These are phyloP conservation scores for Pestalotiopsis sp. DNA, from an alignment of 2,329 filamentous ascomycete species.

Conservation along the genomic window DNA sequence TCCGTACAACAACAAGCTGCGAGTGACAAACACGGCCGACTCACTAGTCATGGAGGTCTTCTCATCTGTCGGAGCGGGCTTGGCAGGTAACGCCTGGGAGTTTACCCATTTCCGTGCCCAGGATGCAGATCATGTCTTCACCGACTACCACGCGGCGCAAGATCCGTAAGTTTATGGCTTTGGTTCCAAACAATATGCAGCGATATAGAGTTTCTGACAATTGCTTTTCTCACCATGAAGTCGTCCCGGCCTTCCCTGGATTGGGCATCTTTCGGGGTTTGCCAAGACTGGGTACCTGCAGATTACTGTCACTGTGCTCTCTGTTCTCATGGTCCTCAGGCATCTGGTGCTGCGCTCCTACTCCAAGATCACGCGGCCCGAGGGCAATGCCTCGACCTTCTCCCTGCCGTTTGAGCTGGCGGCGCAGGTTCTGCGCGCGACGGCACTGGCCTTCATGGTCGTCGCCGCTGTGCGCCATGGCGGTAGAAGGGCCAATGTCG, in stretches of 20 bases:
- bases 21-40: neutral
- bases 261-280: conserved; percentile 37
- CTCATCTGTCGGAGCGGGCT: neutral
- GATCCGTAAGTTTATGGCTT: neutral
- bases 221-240: neutral
- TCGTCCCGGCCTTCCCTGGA: conserved; percentile 33
- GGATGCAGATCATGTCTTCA: neutral
- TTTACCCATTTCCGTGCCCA: neutral
- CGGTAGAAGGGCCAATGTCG: conserved; percentile 38
- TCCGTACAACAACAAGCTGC: neutral
- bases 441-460: conserved; percentile 40
- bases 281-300: conserved; percentile 45
- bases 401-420: conserved; percentile 43
- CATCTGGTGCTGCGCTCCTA: conserved; percentile 35
- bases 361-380: conserved; percentile 24
- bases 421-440: conserved; percentile 41
- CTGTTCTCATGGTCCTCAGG: conserved; percentile 35
- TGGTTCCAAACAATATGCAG: neutral
- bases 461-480: conserved; percentile 35
- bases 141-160: neutral
- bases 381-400: conserved; percentile 39
- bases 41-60: conserved; percentile 4
- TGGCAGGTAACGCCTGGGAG: neutral
- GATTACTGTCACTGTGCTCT: conserved; percentile 36
- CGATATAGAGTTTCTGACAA: neutral